phyloP scores from a whole-genome alignment of 2,329 filamentous ascomycete species.

The Alternaria sp. region DNA sequence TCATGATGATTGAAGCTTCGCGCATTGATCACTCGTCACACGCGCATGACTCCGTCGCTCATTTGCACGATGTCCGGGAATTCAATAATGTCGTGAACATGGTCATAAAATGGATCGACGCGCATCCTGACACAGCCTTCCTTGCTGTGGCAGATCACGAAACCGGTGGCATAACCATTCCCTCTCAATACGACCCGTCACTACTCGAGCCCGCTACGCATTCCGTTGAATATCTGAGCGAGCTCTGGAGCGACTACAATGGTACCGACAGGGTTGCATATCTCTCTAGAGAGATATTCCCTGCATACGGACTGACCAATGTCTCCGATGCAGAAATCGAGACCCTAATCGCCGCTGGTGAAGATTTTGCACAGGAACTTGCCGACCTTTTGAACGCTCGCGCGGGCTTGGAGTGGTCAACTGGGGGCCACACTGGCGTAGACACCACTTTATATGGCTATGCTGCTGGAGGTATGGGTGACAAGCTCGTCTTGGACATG shows the following conservation, averaged over 20 bases:
- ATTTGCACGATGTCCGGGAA: slow-evolving; percentile 52
- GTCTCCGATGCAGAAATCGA: slow-evolving; percentile 40
- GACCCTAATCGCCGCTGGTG: slow-evolving; percentile 34
- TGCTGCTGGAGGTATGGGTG: slow-evolving; percentile 30
- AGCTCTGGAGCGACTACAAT: slow-evolving; percentile 40
- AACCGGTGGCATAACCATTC: slow-evolving; percentile 53
- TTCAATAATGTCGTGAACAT: slow-evolving; percentile 53
- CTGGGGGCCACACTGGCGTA: slow-evolving; percentile 50
- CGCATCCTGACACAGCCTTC: slow-evolving; percentile 52
- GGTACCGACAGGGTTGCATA: slow-evolving; percentile 45
- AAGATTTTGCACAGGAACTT: slow-evolving; percentile 40
- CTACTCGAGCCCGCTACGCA: slow-evolving; percentile 42
- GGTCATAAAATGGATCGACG: slow-evolving; percentile 54
- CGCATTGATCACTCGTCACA: slow-evolving; percentile 38
- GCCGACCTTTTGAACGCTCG: slow-evolving; percentile 34
- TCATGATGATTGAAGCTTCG: slow-evolving; percentile 49
- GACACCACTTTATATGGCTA: slow-evolving; percentile 53
- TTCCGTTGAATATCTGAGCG: slow-evolving; percentile 45
- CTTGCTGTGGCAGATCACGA: slow-evolving; percentile 56
- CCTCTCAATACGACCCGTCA: slow-evolving; percentile 48
- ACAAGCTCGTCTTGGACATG: slow-evolving; percentile 31
- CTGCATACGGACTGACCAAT: slow-evolving; percentile 41
- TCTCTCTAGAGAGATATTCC: slow-evolving; percentile 34
- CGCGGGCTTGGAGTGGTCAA: slow-evolving; percentile 50
- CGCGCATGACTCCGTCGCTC: slow-evolving; percentile 38